phyloP scores from a whole-genome alignment of 2,329 filamentous ascomycete species.

The Teratosphaeria zuluensis region DNA sequence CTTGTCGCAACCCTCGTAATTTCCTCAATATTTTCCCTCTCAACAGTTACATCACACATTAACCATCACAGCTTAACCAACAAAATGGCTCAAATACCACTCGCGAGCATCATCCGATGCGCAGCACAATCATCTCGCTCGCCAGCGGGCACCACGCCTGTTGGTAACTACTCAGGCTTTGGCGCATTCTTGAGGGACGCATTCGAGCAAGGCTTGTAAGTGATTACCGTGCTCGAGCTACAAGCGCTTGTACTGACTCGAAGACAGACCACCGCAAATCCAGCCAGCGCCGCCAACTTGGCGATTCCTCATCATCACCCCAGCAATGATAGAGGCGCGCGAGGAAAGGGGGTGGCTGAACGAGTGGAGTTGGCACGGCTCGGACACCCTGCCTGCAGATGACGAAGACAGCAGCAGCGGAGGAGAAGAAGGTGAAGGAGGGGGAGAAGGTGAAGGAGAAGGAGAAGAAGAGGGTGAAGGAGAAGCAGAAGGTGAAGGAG shows the following conservation, averaged over 20 bases:
- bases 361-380: neutral
- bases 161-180: neutral
- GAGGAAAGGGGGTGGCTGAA: neutral
- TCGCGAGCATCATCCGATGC: neutral
- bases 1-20: neutral
- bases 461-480: neutral
- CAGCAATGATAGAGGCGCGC: neutral
- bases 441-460: too few species aligned
- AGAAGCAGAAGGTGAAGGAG: neutral
- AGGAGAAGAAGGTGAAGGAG: neutral
- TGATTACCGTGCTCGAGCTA: neutral
- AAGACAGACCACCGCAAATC: neutral
- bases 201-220: neutral
- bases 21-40: neutral
- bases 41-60: neutral
- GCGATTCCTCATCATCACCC: neutral
- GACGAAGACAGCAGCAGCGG: neutral
- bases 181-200: neutral
- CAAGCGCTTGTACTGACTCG: neutral
- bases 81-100: neutral
- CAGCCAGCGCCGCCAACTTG: neutral
- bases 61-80: neutral
- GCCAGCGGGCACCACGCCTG: neutral
- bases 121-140: neutral
- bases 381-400: neutral